Percentiles rank a stretch among this genome's conserved stretches.
These are phyloP conservation scores for Eimeria mitis DNA, from an alignment of 169 alveolate species.

Conservation along the genomic window DNA sequence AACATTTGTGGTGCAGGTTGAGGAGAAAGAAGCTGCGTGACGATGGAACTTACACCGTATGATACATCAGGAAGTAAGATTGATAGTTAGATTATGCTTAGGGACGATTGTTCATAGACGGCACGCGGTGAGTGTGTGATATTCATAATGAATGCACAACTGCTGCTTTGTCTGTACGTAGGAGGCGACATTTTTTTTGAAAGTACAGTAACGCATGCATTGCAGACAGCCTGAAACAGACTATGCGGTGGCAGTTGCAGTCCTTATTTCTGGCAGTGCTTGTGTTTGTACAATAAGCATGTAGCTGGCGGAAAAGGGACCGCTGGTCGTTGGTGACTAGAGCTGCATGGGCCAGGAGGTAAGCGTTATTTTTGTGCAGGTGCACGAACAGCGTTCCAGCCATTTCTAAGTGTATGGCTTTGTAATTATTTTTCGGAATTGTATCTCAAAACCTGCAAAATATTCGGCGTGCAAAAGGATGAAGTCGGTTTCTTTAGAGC, in stretches of 20 bases:
- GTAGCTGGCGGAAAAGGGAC: no score
- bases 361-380: neutral
- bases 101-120: neutral
- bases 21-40: neutral
- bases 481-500: neutral
- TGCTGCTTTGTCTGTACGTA: neutral
- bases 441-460: neutral
- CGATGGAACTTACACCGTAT: neutral
- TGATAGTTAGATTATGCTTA: neutral
- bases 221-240: no score
- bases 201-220: no score
- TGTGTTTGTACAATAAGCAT: no score
- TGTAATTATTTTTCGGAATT: no score
- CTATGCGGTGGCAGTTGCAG: no score
- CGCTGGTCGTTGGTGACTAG: no score
- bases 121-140: neutral
- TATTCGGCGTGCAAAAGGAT: neutral
- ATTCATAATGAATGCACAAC: neutral
- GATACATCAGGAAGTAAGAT: neutral
- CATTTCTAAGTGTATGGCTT: neutral
- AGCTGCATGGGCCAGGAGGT: no score
- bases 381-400: neutral
- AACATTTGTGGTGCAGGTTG: neutral
- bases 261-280: no score
- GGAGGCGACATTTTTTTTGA: neutral